Evolutionary conservation across 345 rosid genomes (phyloP), one percentile per base, ranked within the genome.

Genomic region (Aurinia saxatilis): DNA sequence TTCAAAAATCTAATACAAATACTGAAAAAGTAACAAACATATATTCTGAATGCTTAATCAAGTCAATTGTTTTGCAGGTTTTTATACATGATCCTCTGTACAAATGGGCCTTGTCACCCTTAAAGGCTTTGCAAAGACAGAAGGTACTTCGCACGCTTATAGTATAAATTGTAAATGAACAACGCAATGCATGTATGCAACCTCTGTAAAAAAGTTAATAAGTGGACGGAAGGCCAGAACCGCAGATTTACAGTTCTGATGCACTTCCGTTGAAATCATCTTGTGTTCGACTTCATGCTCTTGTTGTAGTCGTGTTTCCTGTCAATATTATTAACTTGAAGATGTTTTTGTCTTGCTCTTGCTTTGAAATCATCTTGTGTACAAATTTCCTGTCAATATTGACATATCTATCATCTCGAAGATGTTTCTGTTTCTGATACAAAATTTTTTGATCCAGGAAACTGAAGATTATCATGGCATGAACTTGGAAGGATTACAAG

Each of bases 111-210:
- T 73, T 90, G 63, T 90, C 97, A 60, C 97, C 96, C 54, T 76
- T 93, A 35, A 93, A 93, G 69, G 99, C 99, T 57, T 85, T 93
- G 87, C 99, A 90, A 78, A 95, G 96, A 48, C 99, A 93, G 63
- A 85, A 93, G 95, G 98, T 92, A 82, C 66, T 67, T 65, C 27
- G 18, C 8, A 14, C 49, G 50, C 55, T 67, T 69, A 4, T 45
- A 51, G 46, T 39, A 10, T 44, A 19, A 8, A 6, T 48, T 18
- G n/a, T n/a, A 5, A 17, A 35, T 34, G 63, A 21, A 35, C 30
- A 65, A 33, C 27, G 49, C 47, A 37, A 62, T 48, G 17, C 46
- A 33, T 60, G 44, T 23, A 35, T 10, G 56, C 36, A 35, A 13
- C 19, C 35, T 34, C 13, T 13, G 42, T 19, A 14, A 48, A 59